A percentile compares a stretch with the other conserved stretches of the same genome.
These are phyloP conservation scores for Moesziomyces sp. DNA, from an alignment of 1,284 basidiomycete genomes.

Conservation along the genomic window DNA sequence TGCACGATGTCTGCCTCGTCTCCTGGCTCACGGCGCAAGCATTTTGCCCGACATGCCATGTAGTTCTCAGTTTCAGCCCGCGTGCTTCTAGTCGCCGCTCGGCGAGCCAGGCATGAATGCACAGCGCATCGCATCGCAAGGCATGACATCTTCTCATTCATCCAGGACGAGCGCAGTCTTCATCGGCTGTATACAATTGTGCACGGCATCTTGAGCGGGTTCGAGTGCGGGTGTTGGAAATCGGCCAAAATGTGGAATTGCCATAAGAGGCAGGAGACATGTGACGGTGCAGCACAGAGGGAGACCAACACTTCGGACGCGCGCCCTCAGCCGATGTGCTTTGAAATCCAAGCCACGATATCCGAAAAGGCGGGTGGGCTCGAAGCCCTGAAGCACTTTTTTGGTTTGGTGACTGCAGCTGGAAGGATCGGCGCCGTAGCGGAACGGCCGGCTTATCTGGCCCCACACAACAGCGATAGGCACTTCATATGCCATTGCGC, in stretches of 20 bases:
- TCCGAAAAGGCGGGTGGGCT: too few relatives aligned
- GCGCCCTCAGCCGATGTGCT: not conserved
- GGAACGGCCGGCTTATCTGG: not conserved
- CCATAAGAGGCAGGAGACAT: conserved; percentile 34
- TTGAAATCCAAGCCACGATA: too few relatives aligned
- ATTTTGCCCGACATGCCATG: conserved; percentile 54
- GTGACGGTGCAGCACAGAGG: conserved; percentile 22
- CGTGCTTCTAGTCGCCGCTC: conserved; percentile 1
- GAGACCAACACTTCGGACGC: conserved; percentile 3
- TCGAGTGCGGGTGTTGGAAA: too few relatives aligned
- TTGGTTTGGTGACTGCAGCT: conserved; percentile 10
- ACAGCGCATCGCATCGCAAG: not conserved
- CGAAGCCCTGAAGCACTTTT: not conserved
- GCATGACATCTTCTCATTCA: not conserved
- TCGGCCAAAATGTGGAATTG: conserved; percentile 4
- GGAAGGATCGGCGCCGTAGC: conserved; percentile 7
- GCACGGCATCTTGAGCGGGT: conserved; percentile 20
- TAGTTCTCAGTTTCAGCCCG: conserved; percentile 45
- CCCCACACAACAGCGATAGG: not conserved
- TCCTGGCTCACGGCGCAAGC: conserved; percentile 51
- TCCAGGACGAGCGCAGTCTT: not conserved
- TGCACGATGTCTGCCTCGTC: conserved; percentile 54
- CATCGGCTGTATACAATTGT: not conserved
- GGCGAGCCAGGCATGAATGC: not conserved
- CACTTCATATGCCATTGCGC: not conserved